Percentiles rank a stretch among this genome's conserved stretches.
Conservation (phyloP, 208 protist species). For the Endotrypanum monterogeii region DNA sequence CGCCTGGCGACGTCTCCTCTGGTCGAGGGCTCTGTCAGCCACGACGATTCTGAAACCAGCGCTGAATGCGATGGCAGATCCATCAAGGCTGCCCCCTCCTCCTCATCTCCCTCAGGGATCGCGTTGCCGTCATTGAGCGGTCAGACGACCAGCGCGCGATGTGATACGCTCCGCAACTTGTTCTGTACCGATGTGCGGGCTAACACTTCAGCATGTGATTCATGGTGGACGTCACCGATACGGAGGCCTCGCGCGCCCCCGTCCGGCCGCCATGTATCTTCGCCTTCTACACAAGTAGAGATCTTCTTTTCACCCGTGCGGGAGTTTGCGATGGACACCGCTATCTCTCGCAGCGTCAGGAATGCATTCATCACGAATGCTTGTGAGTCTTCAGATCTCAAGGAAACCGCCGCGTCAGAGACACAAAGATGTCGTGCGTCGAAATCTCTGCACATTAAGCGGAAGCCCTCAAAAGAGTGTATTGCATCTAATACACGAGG, state of each 20-base stretch:
- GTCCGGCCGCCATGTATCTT: not conserved
- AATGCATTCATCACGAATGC: not conserved
- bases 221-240: not conserved
- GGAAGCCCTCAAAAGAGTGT: not conserved
- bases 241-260: not conserved
- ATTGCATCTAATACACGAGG: too few relatives aligned
- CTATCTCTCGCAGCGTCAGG: not conserved
- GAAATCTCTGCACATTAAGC: not conserved
- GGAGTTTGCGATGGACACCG: not conserved
- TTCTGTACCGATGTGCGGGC: not conserved
- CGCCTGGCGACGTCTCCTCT: not conserved
- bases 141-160: not conserved
- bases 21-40: slow-evolving; percentile 5
- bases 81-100: not conserved
- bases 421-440: not conserved
- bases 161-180: not conserved
- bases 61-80: not conserved
- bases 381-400: not conserved
- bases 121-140: slow-evolving; percentile 1
- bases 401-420: not conserved
- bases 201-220: not conserved
- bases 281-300: not conserved
- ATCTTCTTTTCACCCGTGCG: too few relatives aligned
- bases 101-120: slow-evolving; percentile 9
- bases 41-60: not conserved